Percentiles rank a stretch among this genome's conserved stretches.
Evolutionary conservation across 108 stramenopile genomes (phyloP).

Genomic region (Chaetoceros muelleri): DNA sequence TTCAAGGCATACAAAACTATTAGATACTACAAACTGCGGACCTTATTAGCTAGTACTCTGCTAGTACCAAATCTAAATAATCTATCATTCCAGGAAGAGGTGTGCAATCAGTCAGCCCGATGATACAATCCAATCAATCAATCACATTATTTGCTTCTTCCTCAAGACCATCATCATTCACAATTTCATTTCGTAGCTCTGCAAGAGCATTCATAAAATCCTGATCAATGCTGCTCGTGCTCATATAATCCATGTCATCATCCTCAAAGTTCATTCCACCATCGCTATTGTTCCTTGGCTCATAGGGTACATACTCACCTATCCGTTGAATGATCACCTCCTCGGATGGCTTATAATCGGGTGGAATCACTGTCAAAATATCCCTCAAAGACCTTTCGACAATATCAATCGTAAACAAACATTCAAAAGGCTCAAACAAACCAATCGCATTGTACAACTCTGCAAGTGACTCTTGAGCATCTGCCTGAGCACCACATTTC

Average conservation of each 20-base stretch:
- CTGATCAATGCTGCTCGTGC: constrained; percentile 1
- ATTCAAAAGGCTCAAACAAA: constrained; percentile 79
- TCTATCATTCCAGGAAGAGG: too few relatives aligned
- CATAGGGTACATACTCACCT: constrained; percentile 25
- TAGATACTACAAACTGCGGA: too few relatives aligned
- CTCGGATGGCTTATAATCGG: constrained; percentile 12
- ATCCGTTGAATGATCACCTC: constrained; percentile 21
- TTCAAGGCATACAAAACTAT: too few relatives aligned
- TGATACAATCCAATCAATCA: too few relatives aligned
- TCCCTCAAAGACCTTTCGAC: constrained; percentile 72
- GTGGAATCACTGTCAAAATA: constrained; percentile 42
- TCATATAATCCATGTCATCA: constrained; percentile 25
- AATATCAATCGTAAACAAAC: constrained; percentile 56
- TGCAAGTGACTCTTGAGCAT: constrained; percentile 75
- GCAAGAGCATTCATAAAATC: not conserved
- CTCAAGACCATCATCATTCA: not conserved
- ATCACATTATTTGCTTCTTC: too few relatives aligned
- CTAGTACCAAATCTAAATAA: too few relatives aligned
- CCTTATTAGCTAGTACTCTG: too few relatives aligned
- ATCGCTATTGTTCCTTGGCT: constrained; percentile 21
- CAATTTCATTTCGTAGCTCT: not conserved
- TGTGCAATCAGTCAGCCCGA: too few relatives aligned
- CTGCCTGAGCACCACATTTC: constrained; percentile 76
- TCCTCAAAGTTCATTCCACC: constrained; percentile 19
- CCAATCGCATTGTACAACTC: constrained; percentile 62